phyloP scores from a whole-genome alignment of 2,329 filamentous ascomycete species.

The Ophioceras dolichostomum region DNA sequence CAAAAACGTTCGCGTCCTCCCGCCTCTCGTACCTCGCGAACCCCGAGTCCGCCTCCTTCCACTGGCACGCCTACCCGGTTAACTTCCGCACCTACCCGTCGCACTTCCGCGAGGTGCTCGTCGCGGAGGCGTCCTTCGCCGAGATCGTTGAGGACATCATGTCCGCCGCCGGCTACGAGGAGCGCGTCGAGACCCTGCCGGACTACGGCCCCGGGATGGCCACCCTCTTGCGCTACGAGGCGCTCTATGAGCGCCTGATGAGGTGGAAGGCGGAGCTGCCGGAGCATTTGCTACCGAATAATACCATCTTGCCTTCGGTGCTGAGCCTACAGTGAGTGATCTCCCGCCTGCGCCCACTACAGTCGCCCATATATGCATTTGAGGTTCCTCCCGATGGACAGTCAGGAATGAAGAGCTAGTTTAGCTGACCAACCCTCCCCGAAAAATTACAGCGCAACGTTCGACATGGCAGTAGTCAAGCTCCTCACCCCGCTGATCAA shows the following conservation, averaged over 20 bases:
- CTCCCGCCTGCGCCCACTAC: too few relatives aligned
- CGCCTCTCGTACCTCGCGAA: not conserved
- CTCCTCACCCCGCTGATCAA: slow-evolving; percentile 1
- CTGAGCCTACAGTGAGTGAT: slow-evolving; percentile 2
- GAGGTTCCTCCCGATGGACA: too few relatives aligned
- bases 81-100: not conserved
- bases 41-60: not conserved
- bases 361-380: too few relatives aligned
- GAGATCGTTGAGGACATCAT: slow-evolving; percentile 1
- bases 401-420: too few relatives aligned
- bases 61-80: slow-evolving; percentile 3
- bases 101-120: slow-evolving; percentile 1
- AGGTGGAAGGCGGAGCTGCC: slow-evolving; percentile 2
- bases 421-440: not conserved
- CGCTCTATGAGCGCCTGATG: not conserved
- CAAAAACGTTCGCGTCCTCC: slow-evolving; percentile 1
- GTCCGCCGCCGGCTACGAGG: not conserved
- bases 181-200: not conserved
- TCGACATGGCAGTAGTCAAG: slow-evolving; percentile 1
- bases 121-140: not conserved
- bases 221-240: not conserved
- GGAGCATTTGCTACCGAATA: not conserved
- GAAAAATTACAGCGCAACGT: slow-evolving; percentile 1
- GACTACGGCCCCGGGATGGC: not conserved
- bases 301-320: not conserved